These are phyloP conservation scores for Mariannaea elegans DNA, from an alignment of 2,329 filamentous ascomycete species.

Conservation along the genomic window DNA sequence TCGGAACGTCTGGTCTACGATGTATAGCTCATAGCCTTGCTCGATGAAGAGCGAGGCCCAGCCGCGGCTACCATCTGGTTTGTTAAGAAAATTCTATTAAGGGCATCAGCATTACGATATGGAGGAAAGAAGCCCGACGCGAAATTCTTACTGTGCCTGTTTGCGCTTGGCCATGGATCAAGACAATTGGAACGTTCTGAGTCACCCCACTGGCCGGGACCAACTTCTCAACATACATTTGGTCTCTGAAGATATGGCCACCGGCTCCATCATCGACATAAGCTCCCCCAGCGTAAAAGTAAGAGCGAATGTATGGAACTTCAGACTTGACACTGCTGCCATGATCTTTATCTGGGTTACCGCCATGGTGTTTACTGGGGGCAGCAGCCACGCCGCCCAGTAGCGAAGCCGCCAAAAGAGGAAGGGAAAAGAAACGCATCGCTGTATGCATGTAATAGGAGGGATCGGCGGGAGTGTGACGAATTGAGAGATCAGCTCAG, in stretches of 20 bases:
- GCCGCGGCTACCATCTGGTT: slow-evolving; percentile 33
- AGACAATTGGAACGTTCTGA: slow-evolving; percentile 30
- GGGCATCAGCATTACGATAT: neutral
- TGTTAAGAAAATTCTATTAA: slow-evolving; percentile 35
- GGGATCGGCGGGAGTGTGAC: neutral
- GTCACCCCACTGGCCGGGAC: slow-evolving; percentile 16
- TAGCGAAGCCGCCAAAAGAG: slow-evolving; percentile 3
- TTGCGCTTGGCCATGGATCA: slow-evolving; percentile 36
- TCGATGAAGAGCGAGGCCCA: slow-evolving; percentile 34
- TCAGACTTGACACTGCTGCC: slow-evolving; percentile 4
- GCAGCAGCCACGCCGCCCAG: slow-evolving; percentile 2
- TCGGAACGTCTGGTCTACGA: slow-evolving; percentile 35
- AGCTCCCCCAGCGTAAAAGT: slow-evolving; percentile 29
- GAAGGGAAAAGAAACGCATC: slow-evolving; percentile 14
- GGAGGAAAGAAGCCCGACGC: neutral
- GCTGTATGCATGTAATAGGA: neutral
- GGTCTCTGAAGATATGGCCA: slow-evolving; percentile 33
- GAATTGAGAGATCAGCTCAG: neutral
- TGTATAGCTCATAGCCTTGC: slow-evolving; percentile 37
- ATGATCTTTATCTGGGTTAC: neutral
- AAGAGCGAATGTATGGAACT: slow-evolving; percentile 28
- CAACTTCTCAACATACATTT: slow-evolving; percentile 39
- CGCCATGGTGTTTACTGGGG: neutral
- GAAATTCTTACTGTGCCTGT: slow-evolving; percentile 28
- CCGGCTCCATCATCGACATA: slow-evolving; percentile 34